These are phyloP conservation scores for Podaxis carcinomalis DNA, from an alignment of 768 basidiomycete species.

Conservation along the genomic window DNA sequence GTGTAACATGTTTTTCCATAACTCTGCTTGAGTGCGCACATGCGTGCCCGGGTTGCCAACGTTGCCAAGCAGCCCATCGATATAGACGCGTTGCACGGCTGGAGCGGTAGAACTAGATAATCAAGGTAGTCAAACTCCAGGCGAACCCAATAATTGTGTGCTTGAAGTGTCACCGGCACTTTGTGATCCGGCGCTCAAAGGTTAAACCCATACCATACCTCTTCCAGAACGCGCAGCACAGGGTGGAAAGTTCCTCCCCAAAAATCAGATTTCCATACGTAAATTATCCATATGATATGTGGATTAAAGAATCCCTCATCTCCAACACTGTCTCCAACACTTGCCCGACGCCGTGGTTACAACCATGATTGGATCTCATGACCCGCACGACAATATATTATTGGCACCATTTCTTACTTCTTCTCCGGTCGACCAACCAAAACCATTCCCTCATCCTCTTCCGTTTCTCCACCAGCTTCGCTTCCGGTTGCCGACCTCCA, in stretches of 20 bases:
- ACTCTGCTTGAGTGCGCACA: constrained; percentile 3
- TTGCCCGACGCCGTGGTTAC: background rate
- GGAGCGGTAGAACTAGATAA: background rate
- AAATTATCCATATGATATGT: constrained; percentile 3
- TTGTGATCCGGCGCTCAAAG: background rate
- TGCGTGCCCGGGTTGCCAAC: constrained; percentile 3
- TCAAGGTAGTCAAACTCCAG: background rate
- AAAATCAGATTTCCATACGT: background rate
- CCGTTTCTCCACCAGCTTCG: constrained; percentile 68
- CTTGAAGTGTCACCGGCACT: no score
- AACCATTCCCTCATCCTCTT: constrained; percentile 84
- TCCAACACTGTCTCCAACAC: background rate
- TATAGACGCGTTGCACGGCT: background rate
- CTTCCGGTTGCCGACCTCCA: constrained; percentile 41
- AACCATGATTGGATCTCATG: background rate
- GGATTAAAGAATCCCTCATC: background rate
- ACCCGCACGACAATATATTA: background rate
- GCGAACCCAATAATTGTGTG: background rate
- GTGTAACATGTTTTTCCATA: background rate
- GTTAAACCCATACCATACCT: background rate
- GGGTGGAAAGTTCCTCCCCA: background rate
- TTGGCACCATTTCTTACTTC: background rate
- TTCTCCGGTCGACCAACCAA: constrained; percentile 58
- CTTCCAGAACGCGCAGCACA: background rate
- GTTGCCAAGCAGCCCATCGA: background rate